A percentile compares a stretch with the other conserved stretches of the same genome.
phyloP scores from a whole-genome alignment of 139 green algal genomes.

The Penium margaritaceum region DNA sequence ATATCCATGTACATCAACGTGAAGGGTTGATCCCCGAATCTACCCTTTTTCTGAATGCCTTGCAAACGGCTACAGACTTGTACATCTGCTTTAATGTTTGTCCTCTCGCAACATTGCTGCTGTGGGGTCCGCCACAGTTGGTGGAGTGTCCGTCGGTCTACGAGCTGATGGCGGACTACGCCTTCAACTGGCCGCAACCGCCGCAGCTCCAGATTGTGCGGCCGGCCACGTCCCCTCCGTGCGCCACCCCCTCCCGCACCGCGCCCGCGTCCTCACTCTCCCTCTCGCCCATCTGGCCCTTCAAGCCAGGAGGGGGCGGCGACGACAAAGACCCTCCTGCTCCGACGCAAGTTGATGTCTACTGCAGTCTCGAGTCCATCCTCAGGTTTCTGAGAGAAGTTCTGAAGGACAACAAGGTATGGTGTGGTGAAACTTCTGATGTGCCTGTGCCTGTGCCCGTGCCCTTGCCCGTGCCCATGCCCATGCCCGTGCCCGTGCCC shows the following conservation, averaged over 20 bases:
- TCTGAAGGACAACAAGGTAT: no score
- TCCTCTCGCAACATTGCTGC: neutral
- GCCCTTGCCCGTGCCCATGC: no score
- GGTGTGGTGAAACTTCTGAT: no score
- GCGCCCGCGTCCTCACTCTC: neutral
- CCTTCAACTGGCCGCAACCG: slow-evolving; percentile 10
- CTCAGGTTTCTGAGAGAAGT: no score
- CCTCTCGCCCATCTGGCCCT: neutral
- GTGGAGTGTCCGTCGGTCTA: slow-evolving; percentile 36
- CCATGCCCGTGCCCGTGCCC: no score
- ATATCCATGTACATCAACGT: no score
- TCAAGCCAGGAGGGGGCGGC: neutral
- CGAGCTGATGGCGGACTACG: slow-evolving; percentile 23
- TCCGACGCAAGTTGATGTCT: no score
- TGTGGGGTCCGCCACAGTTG: neutral
- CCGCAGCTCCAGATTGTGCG: slow-evolving; percentile 27
- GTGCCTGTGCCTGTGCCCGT: no score
- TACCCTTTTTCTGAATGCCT: neutral
- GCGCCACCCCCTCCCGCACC: no score
- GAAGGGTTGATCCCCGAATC: neutral
- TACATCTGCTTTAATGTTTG: neutral
- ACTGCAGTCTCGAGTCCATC: no score
- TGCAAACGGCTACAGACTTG: no score
- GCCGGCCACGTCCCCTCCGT: no score
- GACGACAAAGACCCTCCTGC: slow-evolving; percentile 13